Conservation (phyloP, 2,329 filamentous ascomycete species). For the Diaporthe amygdali region DNA sequence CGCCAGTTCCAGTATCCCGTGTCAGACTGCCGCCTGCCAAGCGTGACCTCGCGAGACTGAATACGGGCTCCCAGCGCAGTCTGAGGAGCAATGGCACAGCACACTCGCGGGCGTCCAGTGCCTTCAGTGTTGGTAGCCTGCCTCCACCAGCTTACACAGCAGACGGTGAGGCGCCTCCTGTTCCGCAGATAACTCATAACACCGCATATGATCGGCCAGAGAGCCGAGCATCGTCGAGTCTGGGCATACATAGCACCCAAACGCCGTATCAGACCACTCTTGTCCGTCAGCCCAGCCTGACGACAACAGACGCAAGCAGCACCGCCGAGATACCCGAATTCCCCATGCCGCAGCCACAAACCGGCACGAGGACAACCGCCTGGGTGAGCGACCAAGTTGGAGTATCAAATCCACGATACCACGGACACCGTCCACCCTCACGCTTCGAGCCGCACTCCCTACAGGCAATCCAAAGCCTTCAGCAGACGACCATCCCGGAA, state of each 20-base stretch:
- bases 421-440: not conserved
- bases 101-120: conserved; percentile 5
- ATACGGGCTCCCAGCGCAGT: conserved; percentile 4
- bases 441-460: conserved; percentile 9
- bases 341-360: not conserved
- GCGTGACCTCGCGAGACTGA: not conserved
- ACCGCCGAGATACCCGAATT: not conserved
- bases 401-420: not conserved
- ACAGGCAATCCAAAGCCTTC: conserved; percentile 14
- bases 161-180: not conserved
- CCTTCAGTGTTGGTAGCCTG: conserved; percentile 1
- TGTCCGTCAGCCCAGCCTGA: not conserved
- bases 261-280: not conserved
- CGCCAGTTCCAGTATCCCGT: not conserved
- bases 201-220: not conserved
- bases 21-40: not conserved
- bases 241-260: not conserved
- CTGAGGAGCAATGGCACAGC: not conserved
- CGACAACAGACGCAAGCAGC: not conserved
- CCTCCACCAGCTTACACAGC: conserved; percentile 20
- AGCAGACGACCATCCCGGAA: conserved; percentile 17
- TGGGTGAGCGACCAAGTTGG: conserved; percentile 19
- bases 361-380: conserved; percentile 10
- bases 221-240: conserved; percentile 3
- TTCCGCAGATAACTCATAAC: not conserved